These are phyloP conservation scores for Cicer yamashitae DNA, from an alignment of 306 rosid species.

Conservation along the genomic window DNA sequence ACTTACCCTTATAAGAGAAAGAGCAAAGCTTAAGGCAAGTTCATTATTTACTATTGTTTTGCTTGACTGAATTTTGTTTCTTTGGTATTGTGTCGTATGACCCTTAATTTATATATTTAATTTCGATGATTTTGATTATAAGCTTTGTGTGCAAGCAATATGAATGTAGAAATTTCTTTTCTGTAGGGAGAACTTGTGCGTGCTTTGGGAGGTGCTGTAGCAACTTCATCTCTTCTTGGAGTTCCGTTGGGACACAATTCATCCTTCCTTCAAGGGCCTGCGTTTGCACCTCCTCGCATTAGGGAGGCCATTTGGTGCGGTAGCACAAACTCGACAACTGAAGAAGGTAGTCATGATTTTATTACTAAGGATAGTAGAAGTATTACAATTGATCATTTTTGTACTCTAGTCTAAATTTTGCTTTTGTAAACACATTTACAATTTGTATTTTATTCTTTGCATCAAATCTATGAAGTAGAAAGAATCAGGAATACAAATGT, in stretches of 20 bases:
- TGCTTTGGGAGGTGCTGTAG: slow-evolving; percentile 82
- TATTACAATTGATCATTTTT: background rate
- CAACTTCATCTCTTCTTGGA: slow-evolving; percentile 88
- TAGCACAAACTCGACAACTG: slow-evolving; percentile 89
- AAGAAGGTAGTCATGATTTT: slow-evolving; percentile 71
- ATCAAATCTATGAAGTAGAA: slow-evolving; percentile 11
- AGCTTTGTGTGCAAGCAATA: slow-evolving; percentile 16
- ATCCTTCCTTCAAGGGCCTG: slow-evolving; percentile 98
- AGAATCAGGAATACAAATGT: slow-evolving; percentile 32
- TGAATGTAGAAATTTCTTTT: slow-evolving; percentile 35
- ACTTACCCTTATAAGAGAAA: slow-evolving; percentile 92
- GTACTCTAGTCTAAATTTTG: background rate
- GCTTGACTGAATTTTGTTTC: slow-evolving; percentile 4
- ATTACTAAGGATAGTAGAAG: slow-evolving; percentile 25
- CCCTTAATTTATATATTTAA: background rate
- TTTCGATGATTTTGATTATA: slow-evolving; percentile 33
- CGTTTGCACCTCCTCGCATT: slow-evolving; percentile 96
- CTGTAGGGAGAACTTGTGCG: slow-evolving; percentile 89
- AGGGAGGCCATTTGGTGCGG: slow-evolving; percentile 99
- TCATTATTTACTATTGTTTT: background rate
- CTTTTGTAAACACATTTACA: slow-evolving; percentile 9
- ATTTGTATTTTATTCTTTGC: slow-evolving; percentile 24
- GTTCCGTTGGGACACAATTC: slow-evolving; percentile 97
- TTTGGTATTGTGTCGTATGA: background rate
- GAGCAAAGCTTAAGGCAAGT: slow-evolving; percentile 88